Evolutionary conservation across 768 basidiomycete genomes (phyloP).

Genomic region (Lactarius evosmus): DNA sequence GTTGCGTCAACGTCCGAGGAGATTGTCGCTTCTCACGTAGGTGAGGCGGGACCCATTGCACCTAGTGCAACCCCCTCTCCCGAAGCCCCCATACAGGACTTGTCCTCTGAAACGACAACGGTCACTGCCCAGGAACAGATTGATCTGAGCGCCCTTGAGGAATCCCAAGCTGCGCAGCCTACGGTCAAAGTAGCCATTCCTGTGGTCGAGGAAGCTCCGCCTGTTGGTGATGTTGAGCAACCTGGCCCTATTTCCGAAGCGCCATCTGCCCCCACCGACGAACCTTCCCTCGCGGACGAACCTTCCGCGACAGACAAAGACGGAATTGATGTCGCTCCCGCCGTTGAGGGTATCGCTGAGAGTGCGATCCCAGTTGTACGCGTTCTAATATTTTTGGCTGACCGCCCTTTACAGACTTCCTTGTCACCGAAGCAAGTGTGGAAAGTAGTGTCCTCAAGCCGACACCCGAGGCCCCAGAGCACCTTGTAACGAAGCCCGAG

Average conservation of each 20-base stretch:
- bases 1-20: not conserved
- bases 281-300: not conserved
- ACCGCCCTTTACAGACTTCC: constrained; percentile 8
- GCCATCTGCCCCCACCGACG: not conserved
- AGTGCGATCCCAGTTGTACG: constrained; percentile 1
- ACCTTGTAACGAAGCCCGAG: not conserved
- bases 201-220: not conserved
- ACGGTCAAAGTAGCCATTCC: not conserved
- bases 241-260: not conserved
- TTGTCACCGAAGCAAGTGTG: not conserved
- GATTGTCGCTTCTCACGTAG: not conserved
- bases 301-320: not conserved
- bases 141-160: not conserved
- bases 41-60: not conserved
- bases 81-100: not conserved
- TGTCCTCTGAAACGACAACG: not conserved
- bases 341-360: constrained; percentile 2
- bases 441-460: not conserved
- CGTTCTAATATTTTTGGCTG: not conserved
- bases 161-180: not conserved
- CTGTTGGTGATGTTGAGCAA: not conserved
- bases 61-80: not conserved
- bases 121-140: not conserved
- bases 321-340: not conserved
- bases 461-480: not conserved